Percentiles rank a stretch among this genome's conserved stretches.
Conservation (phyloP, 2,329 filamentous ascomycete species). For the Arthrobotrys megalospora region DNA sequence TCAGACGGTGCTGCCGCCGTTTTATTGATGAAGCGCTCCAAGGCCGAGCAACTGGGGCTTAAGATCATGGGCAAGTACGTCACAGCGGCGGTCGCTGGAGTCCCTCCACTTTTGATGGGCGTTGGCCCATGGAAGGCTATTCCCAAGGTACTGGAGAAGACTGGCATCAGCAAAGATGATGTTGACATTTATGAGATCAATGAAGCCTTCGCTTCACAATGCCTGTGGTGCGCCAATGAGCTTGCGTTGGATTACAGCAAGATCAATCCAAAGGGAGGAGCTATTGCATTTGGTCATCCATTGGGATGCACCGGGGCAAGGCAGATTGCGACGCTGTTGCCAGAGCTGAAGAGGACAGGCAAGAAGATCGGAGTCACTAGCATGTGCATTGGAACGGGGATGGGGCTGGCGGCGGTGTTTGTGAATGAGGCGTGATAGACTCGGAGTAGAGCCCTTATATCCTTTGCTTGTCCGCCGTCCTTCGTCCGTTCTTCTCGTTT, state of each 20-base stretch:
- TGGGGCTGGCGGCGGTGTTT: constrained; percentile 98
- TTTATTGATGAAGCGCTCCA: constrained; percentile 93
- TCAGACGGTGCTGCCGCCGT: constrained; percentile 96
- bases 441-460: not conserved
- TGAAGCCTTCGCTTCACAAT: constrained; percentile 97
- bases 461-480: not conserved
- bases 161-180: constrained; percentile 87
- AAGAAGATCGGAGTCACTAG: constrained; percentile 91
- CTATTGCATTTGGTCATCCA: constrained; percentile 95
- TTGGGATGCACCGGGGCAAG: constrained; percentile 93
- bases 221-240: constrained; percentile 91
- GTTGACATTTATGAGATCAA: constrained; percentile 99
- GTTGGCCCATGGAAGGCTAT: constrained; percentile 96
- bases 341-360: constrained; percentile 86
- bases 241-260: constrained; percentile 85
- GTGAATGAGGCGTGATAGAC: constrained; percentile 81
- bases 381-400: constrained; percentile 97
- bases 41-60: constrained; percentile 89
- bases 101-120: constrained; percentile 94
- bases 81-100: constrained; percentile 85
- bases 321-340: constrained; percentile 92
- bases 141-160: constrained; percentile 88
- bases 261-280: constrained; percentile 97
- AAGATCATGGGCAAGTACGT: constrained; percentile 94
- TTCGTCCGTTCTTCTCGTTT: not conserved